Percentiles rank a stretch among this genome's conserved stretches.
Conservation (phyloP, 164 flowering plant genomes). For the Magnolia changhungtana region DNA sequence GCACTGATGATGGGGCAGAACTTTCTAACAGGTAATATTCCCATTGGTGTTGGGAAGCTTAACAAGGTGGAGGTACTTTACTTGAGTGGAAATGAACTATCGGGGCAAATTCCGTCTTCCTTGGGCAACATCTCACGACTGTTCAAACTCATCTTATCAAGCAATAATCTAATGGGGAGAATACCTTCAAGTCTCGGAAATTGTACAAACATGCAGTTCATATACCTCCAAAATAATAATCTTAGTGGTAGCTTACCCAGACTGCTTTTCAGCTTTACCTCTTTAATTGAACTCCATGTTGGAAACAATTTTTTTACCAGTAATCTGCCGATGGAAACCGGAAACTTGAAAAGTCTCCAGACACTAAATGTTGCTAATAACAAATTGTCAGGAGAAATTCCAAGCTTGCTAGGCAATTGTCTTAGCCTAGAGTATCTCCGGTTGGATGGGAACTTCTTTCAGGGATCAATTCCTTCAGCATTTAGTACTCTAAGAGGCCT, state of each 20-base stretch:
- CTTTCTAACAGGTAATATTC: background rate
- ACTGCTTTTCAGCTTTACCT: background rate
- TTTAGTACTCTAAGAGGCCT: conserved; percentile 14
- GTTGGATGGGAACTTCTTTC: conserved; percentile 20
- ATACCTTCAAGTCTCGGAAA: background rate
- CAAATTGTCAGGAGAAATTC: conserved; percentile 29
- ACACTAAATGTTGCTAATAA: conserved; percentile 19
- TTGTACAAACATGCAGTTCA: background rate
- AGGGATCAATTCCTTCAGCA: conserved; percentile 26
- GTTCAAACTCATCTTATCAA: background rate
- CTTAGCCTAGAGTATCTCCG: conserved; percentile 1
- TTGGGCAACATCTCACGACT: background rate
- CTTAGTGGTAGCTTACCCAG: background rate
- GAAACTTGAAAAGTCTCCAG: conserved; percentile 9
- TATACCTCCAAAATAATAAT: background rate
- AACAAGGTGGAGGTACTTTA: background rate
- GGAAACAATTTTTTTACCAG: conserved; percentile 20
- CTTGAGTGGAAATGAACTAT: background rate
- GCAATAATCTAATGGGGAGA: background rate
- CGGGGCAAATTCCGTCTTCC: conserved; percentile 6
- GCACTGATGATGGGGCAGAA: background rate
- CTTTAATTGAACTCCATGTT: background rate
- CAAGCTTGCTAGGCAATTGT: conserved; percentile 21
- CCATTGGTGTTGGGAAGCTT: conserved; percentile 3
- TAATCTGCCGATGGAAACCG: conserved; percentile 24